These are phyloP conservation scores for Dryas alaskensis DNA, from an alignment of 306 rosid genomes.

Conservation along the genomic window DNA sequence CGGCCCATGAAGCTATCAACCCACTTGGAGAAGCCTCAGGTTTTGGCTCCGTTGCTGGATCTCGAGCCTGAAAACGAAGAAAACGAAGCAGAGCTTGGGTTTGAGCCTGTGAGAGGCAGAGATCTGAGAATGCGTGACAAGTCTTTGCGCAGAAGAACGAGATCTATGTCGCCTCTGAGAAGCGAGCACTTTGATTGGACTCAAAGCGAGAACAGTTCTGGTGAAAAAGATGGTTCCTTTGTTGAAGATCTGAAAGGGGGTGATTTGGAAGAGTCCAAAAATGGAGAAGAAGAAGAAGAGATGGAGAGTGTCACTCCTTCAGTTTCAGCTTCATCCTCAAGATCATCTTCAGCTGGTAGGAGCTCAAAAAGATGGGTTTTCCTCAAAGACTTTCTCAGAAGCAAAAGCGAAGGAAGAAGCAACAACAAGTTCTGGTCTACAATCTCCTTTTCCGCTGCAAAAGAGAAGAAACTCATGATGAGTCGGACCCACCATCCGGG, in stretches of 20 bases:
- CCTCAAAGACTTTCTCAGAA: constrained; percentile 82
- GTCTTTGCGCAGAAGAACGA: constrained; percentile 72
- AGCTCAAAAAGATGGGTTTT: constrained; percentile 90
- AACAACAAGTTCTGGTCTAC: constrained; percentile 90
- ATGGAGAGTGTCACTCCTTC: constrained; percentile 42
- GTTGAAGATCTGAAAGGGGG: background rate
- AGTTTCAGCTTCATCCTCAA: constrained; percentile 75
- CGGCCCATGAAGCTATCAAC: constrained; percentile 86
- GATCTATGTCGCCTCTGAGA: constrained; percentile 90
- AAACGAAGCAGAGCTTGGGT: constrained; percentile 11
- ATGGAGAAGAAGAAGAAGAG: constrained; percentile 37
- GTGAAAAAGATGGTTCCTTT: background rate
- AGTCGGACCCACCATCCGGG: constrained; percentile 5
- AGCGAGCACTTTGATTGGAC: constrained; percentile 49
- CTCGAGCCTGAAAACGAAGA: constrained; percentile 52
- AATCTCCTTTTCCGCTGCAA: constrained; percentile 60
- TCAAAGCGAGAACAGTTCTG: constrained; percentile 32
- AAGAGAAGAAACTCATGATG: constrained; percentile 56
- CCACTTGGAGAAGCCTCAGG: constrained; percentile 77
- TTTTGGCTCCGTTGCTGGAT: constrained; percentile 72
- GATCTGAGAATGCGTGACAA: constrained; percentile 73
- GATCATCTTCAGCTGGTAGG: constrained; percentile 92
- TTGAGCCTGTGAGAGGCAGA: constrained; percentile 58
- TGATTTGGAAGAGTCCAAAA: background rate
- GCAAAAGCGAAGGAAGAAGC: constrained; percentile 95